These are phyloP conservation scores for Mycena olivaceomarginata DNA, from an alignment of 768 basidiomycete species.

Conservation along the genomic window DNA sequence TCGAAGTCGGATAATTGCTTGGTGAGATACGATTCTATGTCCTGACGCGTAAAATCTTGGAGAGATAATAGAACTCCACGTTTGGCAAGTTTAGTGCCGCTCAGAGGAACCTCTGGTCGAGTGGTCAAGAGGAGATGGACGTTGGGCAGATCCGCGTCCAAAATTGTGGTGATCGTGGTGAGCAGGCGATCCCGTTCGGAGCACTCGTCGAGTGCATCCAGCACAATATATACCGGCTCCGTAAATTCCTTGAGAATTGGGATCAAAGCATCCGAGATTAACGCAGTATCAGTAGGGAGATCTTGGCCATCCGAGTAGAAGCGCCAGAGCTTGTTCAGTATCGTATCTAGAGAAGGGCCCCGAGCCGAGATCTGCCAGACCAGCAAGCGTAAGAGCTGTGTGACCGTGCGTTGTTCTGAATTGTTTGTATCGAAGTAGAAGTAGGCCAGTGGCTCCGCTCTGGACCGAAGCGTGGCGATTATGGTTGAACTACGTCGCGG, in stretches of 20 bases:
- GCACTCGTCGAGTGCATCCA: neutral
- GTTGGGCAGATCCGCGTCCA: neutral
- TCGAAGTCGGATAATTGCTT: neutral
- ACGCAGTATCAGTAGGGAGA: neutral
- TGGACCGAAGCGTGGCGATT: constrained; percentile 3
- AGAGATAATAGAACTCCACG: neutral
- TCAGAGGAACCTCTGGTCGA: neutral
- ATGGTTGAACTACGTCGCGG: constrained; percentile 7
- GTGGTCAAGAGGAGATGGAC: neutral
- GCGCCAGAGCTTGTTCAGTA: neutral
- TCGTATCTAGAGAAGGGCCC: neutral
- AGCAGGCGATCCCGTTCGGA: neutral
- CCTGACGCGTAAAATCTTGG: neutral
- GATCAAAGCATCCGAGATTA: neutral
- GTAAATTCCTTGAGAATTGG: neutral
- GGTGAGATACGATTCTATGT: neutral
- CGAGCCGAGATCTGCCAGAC: no score
- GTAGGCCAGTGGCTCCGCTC: neutral
- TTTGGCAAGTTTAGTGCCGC: neutral
- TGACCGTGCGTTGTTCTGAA: neutral
- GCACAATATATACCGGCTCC: neutral
- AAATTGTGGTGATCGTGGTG: neutral
- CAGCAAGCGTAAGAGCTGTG: constrained; percentile 2
- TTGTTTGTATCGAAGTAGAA: constrained; percentile 6
- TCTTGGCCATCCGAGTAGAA: neutral